Conservation (phyloP, 2,329 filamentous ascomycete species). For the Leptographium flavum region DNA sequence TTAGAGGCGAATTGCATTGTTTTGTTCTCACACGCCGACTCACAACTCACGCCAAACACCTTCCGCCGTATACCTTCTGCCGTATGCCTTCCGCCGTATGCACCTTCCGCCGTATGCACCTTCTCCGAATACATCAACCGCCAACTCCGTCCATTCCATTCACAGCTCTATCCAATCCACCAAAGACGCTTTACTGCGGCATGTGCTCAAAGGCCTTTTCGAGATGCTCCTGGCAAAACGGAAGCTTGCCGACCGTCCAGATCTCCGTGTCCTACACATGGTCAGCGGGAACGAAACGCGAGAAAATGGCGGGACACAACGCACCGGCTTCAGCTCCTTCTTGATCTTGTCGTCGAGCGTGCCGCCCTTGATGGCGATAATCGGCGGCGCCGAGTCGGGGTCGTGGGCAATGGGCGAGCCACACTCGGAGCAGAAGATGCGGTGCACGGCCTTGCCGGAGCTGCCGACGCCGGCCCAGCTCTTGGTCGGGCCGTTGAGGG, state of each 20-base stretch:
- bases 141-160: no score
- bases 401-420: slow-evolving; percentile 58
- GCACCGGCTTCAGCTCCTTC: slow-evolving; percentile 50
- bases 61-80: no score
- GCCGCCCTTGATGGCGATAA: slow-evolving; percentile 56
- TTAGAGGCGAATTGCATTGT: no score
- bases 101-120: no score
- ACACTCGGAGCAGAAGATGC: slow-evolving; percentile 56
- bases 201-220: slow-evolving; percentile 49
- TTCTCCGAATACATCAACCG: no score
- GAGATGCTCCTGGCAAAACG: slow-evolving; percentile 53
- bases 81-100: no score
- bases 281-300: background rate
- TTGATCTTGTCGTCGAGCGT: slow-evolving; percentile 49
- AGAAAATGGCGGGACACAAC: slow-evolving; percentile 13
- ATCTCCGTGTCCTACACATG: slow-evolving; percentile 45
- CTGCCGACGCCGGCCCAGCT: slow-evolving; percentile 44
- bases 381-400: slow-evolving; percentile 53
- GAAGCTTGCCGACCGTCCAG: slow-evolving; percentile 54
- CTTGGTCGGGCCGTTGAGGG: slow-evolving; percentile 49
- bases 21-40: no score
- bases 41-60: no score
- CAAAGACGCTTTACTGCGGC: slow-evolving; percentile 29
- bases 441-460: slow-evolving; percentile 50
- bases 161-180: no score